Conservation (phyloP, 345 rosid genomes). For the Laguncularia racemosa region DNA sequence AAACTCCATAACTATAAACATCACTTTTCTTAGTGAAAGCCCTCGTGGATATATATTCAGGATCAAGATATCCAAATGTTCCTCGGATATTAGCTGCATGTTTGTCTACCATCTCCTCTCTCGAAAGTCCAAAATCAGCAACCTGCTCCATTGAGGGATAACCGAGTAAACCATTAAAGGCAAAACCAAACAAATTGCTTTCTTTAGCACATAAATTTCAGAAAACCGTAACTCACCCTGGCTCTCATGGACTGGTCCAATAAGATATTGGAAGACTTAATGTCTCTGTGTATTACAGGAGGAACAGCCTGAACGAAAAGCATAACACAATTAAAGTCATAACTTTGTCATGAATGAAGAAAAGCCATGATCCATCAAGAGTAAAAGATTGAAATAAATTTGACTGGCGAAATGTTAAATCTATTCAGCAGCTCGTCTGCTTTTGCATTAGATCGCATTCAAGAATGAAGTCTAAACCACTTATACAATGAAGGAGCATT, state of each 20-base stretch:
- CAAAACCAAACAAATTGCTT: conserved; percentile 89
- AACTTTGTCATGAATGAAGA: conserved; percentile 1
- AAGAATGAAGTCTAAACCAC: no score
- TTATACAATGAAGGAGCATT: no score
- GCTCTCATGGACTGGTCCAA: conserved; percentile 94
- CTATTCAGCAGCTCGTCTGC: no score
- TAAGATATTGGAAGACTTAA: conserved; percentile 92
- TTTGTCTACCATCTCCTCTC: conserved; percentile 85
- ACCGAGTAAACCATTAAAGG: conserved; percentile 21
- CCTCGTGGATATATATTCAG: conserved; percentile 83
- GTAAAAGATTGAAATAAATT: no score
- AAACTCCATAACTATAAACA: conserved; percentile 92
- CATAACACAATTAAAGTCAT: not conserved
- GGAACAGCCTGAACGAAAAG: conserved; percentile 74
- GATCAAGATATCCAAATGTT: conserved; percentile 97
- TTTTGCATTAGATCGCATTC: no score
- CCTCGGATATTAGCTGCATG: conserved; percentile 79
- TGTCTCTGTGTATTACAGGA: conserved; percentile 92
- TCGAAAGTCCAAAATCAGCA: conserved; percentile 96
- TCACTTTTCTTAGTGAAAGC: conserved; percentile 92
- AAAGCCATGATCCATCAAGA: not conserved
- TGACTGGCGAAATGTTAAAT: no score
- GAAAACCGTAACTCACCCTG: conserved; percentile 45
- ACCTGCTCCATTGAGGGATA: conserved; percentile 39
- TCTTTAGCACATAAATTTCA: conserved; percentile 5